Evolutionary conservation across 2,329 filamentous ascomycete genomes (phyloP).

Genomic region (Neoscytalidium dimidiatum): DNA sequence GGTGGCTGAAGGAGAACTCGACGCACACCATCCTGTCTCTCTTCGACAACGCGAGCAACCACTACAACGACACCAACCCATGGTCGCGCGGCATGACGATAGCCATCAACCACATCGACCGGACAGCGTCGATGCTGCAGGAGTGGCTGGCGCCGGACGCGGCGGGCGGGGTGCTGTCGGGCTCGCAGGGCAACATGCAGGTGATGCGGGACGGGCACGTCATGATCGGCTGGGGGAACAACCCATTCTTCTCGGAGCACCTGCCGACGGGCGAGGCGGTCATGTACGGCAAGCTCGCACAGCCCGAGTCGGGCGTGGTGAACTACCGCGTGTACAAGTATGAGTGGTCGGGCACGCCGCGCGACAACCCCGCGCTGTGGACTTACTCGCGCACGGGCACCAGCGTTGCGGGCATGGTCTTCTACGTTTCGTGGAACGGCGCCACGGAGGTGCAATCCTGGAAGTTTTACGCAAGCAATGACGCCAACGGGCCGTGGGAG

Average conservation of each 20-base stretch:
- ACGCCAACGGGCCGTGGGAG: slow-evolving; percentile 36
- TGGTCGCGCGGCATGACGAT: slow-evolving; percentile 50
- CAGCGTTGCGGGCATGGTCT: slow-evolving; percentile 34
- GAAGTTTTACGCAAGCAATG: slow-evolving; percentile 51
- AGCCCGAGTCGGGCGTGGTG: slow-evolving; percentile 39
- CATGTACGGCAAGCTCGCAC: slow-evolving; percentile 54
- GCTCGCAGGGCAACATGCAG: slow-evolving; percentile 57
- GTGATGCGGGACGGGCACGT: slow-evolving; percentile 56
- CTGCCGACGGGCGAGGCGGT: slow-evolving; percentile 51
- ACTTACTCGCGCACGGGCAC: slow-evolving; percentile 21
- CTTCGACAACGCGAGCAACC: slow-evolving; percentile 29
- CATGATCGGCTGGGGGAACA: slow-evolving; percentile 59
- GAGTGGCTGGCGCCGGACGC: slow-evolving; percentile 52
- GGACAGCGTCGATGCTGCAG: slow-evolving; percentile 49
- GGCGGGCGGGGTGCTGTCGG: slow-evolving; percentile 47
- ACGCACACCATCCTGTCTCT: slow-evolving; percentile 23
- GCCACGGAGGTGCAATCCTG: slow-evolving; percentile 50
- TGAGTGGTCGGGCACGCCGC: slow-evolving; percentile 50
- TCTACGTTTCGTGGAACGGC: slow-evolving; percentile 59
- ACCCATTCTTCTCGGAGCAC: slow-evolving; percentile 46
- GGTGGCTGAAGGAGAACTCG: slow-evolving; percentile 21
- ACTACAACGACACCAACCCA: slow-evolving; percentile 20
- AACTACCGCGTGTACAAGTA: slow-evolving; percentile 59
- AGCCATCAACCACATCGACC: slow-evolving; percentile 45
- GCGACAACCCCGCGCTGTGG: slow-evolving; percentile 20